Percentiles rank a stretch among this genome's conserved stretches.
Evolutionary conservation across 768 basidiomycete genomes (phyloP).

Genomic region (Lentinula sp.): DNA sequence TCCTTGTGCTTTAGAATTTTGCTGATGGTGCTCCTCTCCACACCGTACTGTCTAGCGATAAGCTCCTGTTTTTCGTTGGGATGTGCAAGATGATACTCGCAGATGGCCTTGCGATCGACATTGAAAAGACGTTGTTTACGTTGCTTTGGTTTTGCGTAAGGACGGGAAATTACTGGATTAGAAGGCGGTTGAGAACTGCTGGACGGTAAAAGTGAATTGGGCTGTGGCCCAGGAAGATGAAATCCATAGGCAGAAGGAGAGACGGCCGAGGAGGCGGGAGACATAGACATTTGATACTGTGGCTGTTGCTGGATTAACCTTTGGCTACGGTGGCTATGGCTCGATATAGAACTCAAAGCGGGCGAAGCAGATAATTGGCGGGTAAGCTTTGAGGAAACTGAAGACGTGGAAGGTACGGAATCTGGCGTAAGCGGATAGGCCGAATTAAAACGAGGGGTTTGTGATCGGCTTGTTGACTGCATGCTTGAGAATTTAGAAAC

Average conservation of each 20-base stretch:
- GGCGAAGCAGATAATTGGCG: background rate
- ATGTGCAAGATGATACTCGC: conserved; percentile 41
- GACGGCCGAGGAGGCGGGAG: background rate
- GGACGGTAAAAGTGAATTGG: background rate
- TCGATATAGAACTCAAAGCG: conserved; percentile 1
- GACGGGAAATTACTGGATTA: background rate
- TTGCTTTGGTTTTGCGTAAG: background rate
- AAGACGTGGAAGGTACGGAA: conserved; percentile 13
- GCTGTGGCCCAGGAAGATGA: background rate
- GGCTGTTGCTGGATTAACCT: background rate
- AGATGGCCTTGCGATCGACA: conserved; percentile 50
- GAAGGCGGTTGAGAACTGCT: background rate
- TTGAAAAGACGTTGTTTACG: conserved; percentile 46
- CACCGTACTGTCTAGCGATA: conserved; percentile 33
- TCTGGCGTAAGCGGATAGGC: conserved; percentile 11
- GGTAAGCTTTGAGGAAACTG: background rate
- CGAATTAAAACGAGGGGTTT: background rate
- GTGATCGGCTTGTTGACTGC: background rate
- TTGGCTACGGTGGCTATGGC: background rate
- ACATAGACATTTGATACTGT: background rate
- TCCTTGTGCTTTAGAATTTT: conserved; percentile 60
- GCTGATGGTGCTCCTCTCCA: conserved; percentile 62
- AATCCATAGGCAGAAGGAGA: background rate
- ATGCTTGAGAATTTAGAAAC: background rate
- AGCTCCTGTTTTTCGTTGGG: conserved; percentile 53